Conservation (phyloP, 306 rosid genomes). For the Lotus japonicus region DNA sequence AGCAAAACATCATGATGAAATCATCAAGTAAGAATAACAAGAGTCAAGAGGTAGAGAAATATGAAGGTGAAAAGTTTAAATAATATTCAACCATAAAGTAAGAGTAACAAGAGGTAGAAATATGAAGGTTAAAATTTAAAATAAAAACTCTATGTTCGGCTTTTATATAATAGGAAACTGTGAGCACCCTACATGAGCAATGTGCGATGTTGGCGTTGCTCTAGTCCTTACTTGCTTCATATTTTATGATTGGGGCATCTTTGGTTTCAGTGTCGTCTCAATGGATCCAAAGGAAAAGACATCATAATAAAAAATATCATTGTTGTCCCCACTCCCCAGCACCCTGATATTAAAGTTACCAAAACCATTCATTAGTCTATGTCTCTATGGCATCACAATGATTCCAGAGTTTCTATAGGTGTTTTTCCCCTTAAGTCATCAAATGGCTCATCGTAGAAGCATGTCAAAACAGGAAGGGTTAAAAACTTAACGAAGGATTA, state of each 20-base stretch:
- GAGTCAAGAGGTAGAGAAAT: too few species aligned
- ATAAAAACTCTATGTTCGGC: too few species aligned
- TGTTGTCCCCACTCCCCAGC: constrained; percentile 38
- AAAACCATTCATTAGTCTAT: neutral
- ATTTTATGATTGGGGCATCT: constrained; percentile 10
- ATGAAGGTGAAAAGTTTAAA: too few species aligned
- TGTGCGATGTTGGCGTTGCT: neutral
- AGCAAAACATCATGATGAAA: too few species aligned
- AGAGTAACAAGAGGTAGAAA: too few species aligned
- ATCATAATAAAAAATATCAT: constrained; percentile 20
- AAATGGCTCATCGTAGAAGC: constrained; percentile 22
- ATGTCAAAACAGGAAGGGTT: constrained; percentile 6
- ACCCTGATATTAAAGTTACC: constrained; percentile 2
- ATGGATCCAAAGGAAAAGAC: constrained; percentile 35
- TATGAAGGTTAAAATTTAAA: too few species aligned
- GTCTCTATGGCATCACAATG: neutral
- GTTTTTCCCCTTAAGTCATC: neutral
- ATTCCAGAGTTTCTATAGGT: constrained; percentile 3
- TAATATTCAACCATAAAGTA: too few species aligned
- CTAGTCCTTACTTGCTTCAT: neutral
- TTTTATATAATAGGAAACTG: too few species aligned
- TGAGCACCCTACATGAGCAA: neutral
- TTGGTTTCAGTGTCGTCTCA: constrained; percentile 44
- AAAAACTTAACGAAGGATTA: neutral
- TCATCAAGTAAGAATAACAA: too few species aligned